Evolutionary conservation across 257 asterid genomes (phyloP), one percentile per base, ranked within the genome.

Genomic region (Anisodus acutangulus): DNA sequence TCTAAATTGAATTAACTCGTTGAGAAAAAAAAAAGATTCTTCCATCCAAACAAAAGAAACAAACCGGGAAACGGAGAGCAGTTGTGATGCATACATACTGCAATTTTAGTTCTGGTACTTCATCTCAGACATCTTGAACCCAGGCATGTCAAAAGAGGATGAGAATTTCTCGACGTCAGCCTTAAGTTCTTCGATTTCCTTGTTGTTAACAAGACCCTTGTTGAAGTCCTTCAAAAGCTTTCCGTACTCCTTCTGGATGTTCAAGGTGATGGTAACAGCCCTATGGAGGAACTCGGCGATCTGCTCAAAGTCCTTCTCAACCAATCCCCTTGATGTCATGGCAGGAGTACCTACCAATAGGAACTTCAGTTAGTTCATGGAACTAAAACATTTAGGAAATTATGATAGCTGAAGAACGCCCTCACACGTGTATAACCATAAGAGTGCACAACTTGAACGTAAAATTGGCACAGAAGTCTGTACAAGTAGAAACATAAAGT

Each of bases 321-420:
- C 93, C 88, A 96, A 89, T 22, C 99, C 99, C 91, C 99, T 91
- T 1, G 99, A 96, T 81, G 99, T 96, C 99, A 96, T 96, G 83
- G 99, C 99, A 0, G 99, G 99, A 82, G 99, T 78, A 88, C 99
- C 99, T 94, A 90, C 67, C 43, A 19, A 79, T 53, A 17, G 57
- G 9, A 64, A 57, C 49, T 51, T 53, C 66, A 8, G 31, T 78
- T 31, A 31, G 82, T 51, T 49, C 43, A 22, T 49, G 6, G 80
- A 22, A 72, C 15, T 45, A 72, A 72, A 68, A n/a, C 58, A n/a
- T 71, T n/a, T 9, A 47, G 80, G 35, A 19, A 5, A 51, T 3
- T 12, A 76, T 13, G 47, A 51, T 13, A 43, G 57, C 57, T 71
- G 57, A 71, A 43, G 79, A 45, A 71, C 8, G 1, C 39, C 11